Percentiles rank a stretch among this genome's conserved stretches.
Evolutionary conservation across 208 protist genomes (phyloP).

Genomic region (Entamoeba dispar): DNA sequence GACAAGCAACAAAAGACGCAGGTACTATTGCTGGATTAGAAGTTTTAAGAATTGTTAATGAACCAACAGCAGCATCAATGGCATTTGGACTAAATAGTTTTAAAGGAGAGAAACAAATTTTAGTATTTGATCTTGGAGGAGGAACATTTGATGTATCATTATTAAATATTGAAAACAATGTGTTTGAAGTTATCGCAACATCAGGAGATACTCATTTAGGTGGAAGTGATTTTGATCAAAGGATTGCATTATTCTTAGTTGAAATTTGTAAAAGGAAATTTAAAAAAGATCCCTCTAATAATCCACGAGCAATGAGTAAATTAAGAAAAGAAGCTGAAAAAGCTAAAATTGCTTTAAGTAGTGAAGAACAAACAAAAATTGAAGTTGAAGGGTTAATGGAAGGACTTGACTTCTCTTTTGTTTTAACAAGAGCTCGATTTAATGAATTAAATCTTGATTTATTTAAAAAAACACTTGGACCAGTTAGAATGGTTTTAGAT

Average conservation of each 20-base stretch:
- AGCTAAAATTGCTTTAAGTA: constrained; percentile 80
- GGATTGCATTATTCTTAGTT: too few species aligned
- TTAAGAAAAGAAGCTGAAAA: constrained; percentile 45
- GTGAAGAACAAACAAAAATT: constrained; percentile 54
- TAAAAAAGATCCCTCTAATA: neutral
- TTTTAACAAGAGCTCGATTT: constrained; percentile 76
- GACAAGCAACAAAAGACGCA: constrained; percentile 92
- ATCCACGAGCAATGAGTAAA: neutral
- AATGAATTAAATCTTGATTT: constrained; percentile 85
- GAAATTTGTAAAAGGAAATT: neutral
- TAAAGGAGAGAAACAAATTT: constrained; percentile 29
- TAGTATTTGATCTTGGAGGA: constrained; percentile 83
- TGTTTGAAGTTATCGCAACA: constrained; percentile 94
- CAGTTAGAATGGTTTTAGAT: constrained; percentile 67
- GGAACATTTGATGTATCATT: constrained; percentile 75
- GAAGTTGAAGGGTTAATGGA: constrained; percentile 79
- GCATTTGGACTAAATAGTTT: constrained; percentile 78
- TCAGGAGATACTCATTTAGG: constrained; percentile 94
- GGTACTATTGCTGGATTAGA: constrained; percentile 84
- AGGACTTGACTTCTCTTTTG: constrained; percentile 73
- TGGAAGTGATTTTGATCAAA: constrained; percentile 62
- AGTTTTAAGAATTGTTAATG: constrained; percentile 91
- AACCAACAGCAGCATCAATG: constrained; percentile 80
- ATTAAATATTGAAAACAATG: constrained; percentile 84
- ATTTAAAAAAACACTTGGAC: constrained; percentile 72